Conservation (phyloP, 1,284 basidiomycete genomes). For the Ganoderma lingzhi region DNA sequence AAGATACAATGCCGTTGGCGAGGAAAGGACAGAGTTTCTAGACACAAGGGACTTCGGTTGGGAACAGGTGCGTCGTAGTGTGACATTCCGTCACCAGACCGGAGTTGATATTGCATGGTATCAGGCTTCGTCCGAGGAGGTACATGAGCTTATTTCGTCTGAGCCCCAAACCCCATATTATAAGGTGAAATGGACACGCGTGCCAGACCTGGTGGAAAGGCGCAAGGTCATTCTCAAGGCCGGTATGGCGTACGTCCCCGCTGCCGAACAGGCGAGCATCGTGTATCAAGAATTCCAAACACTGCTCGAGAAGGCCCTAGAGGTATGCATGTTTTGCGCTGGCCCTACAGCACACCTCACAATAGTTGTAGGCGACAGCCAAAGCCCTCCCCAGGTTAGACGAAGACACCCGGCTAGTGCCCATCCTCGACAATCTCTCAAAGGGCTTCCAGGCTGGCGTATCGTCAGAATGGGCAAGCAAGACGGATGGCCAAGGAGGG, state of each 20-base stretch:
- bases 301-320: constrained; percentile 80
- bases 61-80: constrained; percentile 58
- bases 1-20: constrained; percentile 79
- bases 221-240: constrained; percentile 83
- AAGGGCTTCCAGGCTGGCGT: constrained; percentile 95
- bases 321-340: constrained; percentile 56
- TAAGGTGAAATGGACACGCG: constrained; percentile 90
- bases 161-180: constrained; percentile 62
- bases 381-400: constrained; percentile 93
- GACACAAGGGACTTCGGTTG: constrained; percentile 83
- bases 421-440: constrained; percentile 92
- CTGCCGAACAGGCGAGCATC: constrained; percentile 84
- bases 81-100: no score
- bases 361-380: constrained; percentile 75
- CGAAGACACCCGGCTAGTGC: constrained; percentile 92
- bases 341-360: constrained; percentile 9
- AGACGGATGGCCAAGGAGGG: constrained; percentile 60
- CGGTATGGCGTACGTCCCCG: constrained; percentile 93
- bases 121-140: constrained; percentile 22
- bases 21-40: constrained; percentile 80
- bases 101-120: not conserved
- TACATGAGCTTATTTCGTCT: constrained; percentile 39
- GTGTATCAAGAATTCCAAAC: constrained; percentile 89
- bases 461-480: constrained; percentile 81
- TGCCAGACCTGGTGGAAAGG: constrained; percentile 91